Percentiles rank a stretch among this genome's conserved stretches.
phyloP scores from a whole-genome alignment of 805 yeast species.

The Lachancea cidri region DNA sequence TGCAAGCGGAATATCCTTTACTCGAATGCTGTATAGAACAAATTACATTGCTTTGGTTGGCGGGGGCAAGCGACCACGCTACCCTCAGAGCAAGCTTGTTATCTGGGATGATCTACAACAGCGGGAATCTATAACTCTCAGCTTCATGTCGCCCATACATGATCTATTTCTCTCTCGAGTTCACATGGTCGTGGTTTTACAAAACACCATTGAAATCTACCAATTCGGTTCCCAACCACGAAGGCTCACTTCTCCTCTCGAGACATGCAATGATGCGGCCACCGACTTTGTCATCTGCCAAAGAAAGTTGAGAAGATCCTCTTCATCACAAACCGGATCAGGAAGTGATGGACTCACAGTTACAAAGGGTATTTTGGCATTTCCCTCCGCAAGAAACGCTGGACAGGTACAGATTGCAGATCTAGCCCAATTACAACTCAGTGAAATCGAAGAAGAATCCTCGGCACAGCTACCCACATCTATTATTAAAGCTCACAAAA shows the following conservation, averaged over 20 bases:
- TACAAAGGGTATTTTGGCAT: constrained; percentile 21
- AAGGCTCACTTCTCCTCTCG: constrained; percentile 35
- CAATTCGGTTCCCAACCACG: constrained; percentile 79
- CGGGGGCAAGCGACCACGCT: constrained; percentile 77
- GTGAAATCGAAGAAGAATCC: constrained; percentile 12
- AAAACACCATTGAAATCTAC: constrained; percentile 64
- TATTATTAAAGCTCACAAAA: constrained; percentile 80
- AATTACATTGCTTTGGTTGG: constrained; percentile 88
- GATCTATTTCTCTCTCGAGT: constrained; percentile 72
- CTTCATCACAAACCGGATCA: constrained; percentile 3
- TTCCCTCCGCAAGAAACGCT: constrained; percentile 20
- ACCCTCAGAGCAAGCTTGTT: constrained; percentile 71
- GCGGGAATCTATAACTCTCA: constrained; percentile 64
- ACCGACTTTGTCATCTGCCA: constrained; percentile 25
- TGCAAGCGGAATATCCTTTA: constrained; percentile 72
- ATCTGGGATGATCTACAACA: constrained; percentile 91
- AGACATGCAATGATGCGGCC: constrained; percentile 17
- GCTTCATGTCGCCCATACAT: constrained; percentile 70
- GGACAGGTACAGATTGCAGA: constrained; percentile 31
- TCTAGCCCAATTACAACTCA: constrained; percentile 17
- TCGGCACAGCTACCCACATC: constrained; percentile 22
- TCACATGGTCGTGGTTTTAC: constrained; percentile 67
- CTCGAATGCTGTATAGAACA: constrained; percentile 82
- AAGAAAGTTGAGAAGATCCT: constrained; percentile 5
- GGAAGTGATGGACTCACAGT: constrained; percentile 3